Evolutionary conservation across 1,284 basidiomycete species (phyloP), one percentile per base, ranked within the genome.

Genomic region (Afroboletus lepidellus): DNA sequence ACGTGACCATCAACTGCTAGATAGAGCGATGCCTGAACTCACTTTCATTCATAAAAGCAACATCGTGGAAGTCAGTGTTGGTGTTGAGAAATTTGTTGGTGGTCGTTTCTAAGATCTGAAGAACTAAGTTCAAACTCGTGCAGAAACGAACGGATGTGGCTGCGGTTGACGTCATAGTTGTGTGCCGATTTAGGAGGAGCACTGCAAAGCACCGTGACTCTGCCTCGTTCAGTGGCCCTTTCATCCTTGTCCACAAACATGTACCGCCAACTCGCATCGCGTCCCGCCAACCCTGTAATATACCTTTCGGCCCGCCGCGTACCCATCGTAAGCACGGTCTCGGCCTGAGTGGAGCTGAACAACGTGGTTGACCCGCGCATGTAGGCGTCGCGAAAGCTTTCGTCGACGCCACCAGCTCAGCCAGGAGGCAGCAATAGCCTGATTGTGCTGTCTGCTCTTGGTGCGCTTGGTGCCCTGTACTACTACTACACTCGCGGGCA

Each of bases 381-480:
- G 67, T 11, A 69, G 67, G 20, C 41, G 24, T 52, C 41, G 39
- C 63, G 64, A 48, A 50, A 27, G 6, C 25, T 68, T 29, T 42
- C 55, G 32, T 59, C 60, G 39, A 51, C 54, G 8, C 32, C 48
- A 2, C 38, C 46, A 1, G 18, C 29, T 42, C 41, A 30, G 8
- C 50, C 56, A 1, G 46, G 52, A 34, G 50, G 56, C 12, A 64
- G 45, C 37, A 69, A 70, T 46, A 58, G 57, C 16, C 29, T 67
- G 23, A 62, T 70, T 41, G 41, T 66, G 20, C 56, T 65, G 23
- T 66, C 68, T 8, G 57, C 59, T 16, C 32, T 65, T 21, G 67
- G 57, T 20, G 65, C 69, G 12, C 64, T 72, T 21, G 65, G 57
- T 3, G 67, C 64, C 20, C 41, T 71, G 49, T 71, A 72, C 46